Base-by-base conservation (phyloP, 208 protist species). In the Leishmania tropica region DNA sequence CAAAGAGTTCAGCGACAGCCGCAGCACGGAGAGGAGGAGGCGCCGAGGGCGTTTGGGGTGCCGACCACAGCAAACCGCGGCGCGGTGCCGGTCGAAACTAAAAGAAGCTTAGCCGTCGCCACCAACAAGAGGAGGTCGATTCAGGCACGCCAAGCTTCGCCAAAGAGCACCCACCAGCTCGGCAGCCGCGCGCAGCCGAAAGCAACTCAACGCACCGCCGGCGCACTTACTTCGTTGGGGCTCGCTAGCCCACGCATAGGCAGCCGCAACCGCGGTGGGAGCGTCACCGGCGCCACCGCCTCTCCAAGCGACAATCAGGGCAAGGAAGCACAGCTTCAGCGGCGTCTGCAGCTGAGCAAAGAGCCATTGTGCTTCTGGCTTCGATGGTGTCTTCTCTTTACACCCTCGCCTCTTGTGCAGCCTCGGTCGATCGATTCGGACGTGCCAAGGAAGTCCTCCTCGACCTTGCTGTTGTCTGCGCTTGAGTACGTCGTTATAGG, bases 351-450 rank as follows among this genome's bases (percentile, higher is more conserved):
- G n/a, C 47, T 31, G 28, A 83, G 83, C 47, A 86, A 75, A 11
- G 83, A 67, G 58, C 67, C 83, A 17, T 56, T 80, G 24, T 86
- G 72, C 75, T 86, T 86, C 67, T 86, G 83, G 83, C 28, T 64
- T 6, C 51, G 83, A 24, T 86, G 83, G 83, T 53, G 47, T 37
- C 81, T 78, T 13, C 72, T 85, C 10, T 85, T 85, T n/a, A 74
- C 64, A 28, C 71, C 70, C 2, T 60, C 75, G 45, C 51, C 28
- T 42, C 51, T 2, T 21, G 35, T 13, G 24, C 47, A 78, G 54
- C 42, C 54, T 35, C 35, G 68, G 35, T 53, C 40, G 37, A 48
- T 45, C 72, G 51, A 54, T 24, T 53, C 68, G 45, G 68, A 53
- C 8, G 68, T 3, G 28, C 24, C 28, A 42, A 76, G 51, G 13